Evolutionary conservation across 495 filamentous ascomycete species (phyloP).

Genomic region (Hypoxylon intermedium): DNA sequence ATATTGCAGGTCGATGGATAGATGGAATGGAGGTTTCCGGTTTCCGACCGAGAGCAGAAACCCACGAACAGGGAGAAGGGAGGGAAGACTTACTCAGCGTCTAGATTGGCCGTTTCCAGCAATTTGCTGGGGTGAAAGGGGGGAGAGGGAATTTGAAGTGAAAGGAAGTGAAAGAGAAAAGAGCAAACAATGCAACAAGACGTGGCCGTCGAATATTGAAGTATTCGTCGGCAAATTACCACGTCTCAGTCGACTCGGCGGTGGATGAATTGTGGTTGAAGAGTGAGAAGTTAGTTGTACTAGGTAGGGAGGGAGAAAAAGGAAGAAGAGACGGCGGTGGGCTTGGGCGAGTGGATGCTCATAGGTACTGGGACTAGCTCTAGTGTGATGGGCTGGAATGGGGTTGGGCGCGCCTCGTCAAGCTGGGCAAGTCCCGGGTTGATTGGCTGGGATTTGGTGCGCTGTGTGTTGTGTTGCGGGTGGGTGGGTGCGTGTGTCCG

Average conservation of each 20-base stretch:
- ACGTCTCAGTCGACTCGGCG: conserved; percentile 27
- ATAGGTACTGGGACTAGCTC: neutral
- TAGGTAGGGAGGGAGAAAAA: conserved; percentile 24
- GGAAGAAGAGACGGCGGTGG: conserved; percentile 26
- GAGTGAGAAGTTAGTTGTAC: conserved; percentile 25
- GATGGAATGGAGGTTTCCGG: conserved; percentile 9
- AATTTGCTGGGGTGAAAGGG: conserved; percentile 10
- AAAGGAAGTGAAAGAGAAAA: conserved; percentile 13
- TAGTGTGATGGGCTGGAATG: conserved; percentile 26
- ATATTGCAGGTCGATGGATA: neutral
- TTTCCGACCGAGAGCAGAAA: conserved; percentile 23
- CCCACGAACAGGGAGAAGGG: too few species aligned
- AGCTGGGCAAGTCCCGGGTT: conserved; percentile 34
- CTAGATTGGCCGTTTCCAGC: conserved; percentile 7
- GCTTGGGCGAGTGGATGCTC: conserved; percentile 24
- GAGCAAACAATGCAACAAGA: conserved; percentile 19
- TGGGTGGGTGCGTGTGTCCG: conserved; percentile 19
- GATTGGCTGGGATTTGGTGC: conserved; percentile 20
- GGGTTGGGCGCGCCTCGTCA: conserved; percentile 39
- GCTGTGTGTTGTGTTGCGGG: neutral
- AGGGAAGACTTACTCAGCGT: conserved; percentile 26
- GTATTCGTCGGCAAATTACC: conserved; percentile 27
- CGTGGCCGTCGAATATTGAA: conserved; percentile 31
- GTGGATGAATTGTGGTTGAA: conserved; percentile 11
- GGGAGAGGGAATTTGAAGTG: conserved; percentile 4